Evolutionary conservation across 2,329 filamentous ascomycete genomes (phyloP), one percentile per base, ranked within the genome.

Genomic region (Leptodontidium sp.): DNA sequence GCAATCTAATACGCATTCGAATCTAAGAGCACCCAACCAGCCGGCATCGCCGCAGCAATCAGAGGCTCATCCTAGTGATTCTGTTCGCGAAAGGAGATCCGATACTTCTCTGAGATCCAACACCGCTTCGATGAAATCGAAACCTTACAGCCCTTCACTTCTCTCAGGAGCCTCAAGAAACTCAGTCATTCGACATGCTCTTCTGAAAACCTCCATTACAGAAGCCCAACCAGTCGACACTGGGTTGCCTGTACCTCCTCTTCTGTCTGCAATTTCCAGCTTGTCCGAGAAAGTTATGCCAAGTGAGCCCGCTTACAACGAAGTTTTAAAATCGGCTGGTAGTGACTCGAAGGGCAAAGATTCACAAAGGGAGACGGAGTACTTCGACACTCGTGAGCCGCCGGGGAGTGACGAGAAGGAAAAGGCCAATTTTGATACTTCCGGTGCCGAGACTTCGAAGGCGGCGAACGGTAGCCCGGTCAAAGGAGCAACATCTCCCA

Each of bases 161-260:
- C 66, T 74, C 40, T 77, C 76, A 24, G 66, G 58, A 24, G 69
- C 68, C 14, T 77, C 76, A 9, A 74, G 66, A 68, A 66, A 61
- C 29, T 75, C 74, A 24, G 57, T 62, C n/a, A 64, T 64, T 58
- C 70, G 74, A 12, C 76, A 77, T 65, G 71, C 68, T 24, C 71
- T 77, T 32, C 69, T 78, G 38, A 76, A 75, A 43, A 57, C 75
- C 15, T 72, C 74, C 8, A 45, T 73, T 14, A 61, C 72, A 4
- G 59, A 71, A 26, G 43, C 24, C 15, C 66, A 71, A 40, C 70
- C 72, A 15, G 24, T 74, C 32, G 75, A 77, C 43, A 71, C 57
- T 9, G 72, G 72, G 17, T 53, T 76, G 21, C 74, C 75, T 53
- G 57, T 74, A 17, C 73, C 72, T 53, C 72, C 75, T 14, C 61